phyloP scores from a whole-genome alignment of 495 filamentous ascomycete species.

The Podospora didyma region DNA sequence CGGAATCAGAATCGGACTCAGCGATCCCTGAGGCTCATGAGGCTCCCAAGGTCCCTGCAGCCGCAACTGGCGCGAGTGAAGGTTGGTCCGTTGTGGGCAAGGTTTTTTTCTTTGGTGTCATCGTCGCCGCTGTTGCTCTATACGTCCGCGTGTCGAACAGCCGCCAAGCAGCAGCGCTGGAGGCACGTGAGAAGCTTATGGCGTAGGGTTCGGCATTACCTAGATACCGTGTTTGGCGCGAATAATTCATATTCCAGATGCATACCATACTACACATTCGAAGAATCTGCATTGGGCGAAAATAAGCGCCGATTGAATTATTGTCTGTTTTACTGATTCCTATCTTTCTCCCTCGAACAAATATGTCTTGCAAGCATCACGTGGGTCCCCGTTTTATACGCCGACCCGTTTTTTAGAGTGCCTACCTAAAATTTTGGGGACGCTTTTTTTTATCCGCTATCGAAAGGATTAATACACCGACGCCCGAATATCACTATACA shows the following conservation, averaged over 20 bases:
- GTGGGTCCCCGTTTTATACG: neutral
- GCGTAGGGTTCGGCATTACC: neutral
- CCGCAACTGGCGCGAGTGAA: slow-evolving; percentile 22
- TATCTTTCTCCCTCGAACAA: neutral
- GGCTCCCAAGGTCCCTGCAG: no score
- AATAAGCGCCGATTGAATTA: neutral
- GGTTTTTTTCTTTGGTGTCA: slow-evolving; percentile 35
- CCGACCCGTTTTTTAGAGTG: neutral
- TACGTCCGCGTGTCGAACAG: slow-evolving; percentile 27
- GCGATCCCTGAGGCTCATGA: no score
- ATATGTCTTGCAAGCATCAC: neutral
- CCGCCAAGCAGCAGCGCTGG: neutral
- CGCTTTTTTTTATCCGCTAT: neutral
- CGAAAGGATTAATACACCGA: no score
- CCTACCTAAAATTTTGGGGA: neutral
- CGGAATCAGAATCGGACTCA: no score
- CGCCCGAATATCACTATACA: no score
- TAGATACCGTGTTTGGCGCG: neutral
- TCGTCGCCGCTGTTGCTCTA: slow-evolving; percentile 29
- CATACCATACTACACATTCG: no score
- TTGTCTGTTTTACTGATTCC: neutral
- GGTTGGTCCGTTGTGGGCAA: slow-evolving; percentile 33
- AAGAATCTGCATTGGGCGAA: no score
- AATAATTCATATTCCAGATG: no score
- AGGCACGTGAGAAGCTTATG: slow-evolving; percentile 4